These are phyloP conservation scores for Myrmaecium sp. DNA, from an alignment of 2,329 filamentous ascomycete genomes.

Conservation along the genomic window DNA sequence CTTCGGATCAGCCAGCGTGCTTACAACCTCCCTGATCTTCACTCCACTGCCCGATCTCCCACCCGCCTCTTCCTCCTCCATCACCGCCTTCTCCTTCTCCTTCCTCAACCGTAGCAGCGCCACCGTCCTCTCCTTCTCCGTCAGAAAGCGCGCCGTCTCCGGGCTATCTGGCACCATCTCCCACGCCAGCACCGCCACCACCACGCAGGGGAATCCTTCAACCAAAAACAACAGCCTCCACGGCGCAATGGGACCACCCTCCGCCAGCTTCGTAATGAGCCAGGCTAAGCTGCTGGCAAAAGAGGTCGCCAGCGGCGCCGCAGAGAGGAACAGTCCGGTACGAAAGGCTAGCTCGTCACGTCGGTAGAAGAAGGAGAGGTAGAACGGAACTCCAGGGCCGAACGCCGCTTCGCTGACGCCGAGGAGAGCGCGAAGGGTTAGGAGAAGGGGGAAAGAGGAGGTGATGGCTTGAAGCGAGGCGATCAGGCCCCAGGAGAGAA, in stretches of 20 bases:
- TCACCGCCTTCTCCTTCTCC: constrained; percentile 15
- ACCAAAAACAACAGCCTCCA: constrained; percentile 77
- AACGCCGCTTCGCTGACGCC: constrained; percentile 46
- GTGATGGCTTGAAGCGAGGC: constrained; percentile 50
- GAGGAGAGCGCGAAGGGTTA: constrained; percentile 43
- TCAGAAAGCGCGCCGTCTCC: constrained; percentile 25
- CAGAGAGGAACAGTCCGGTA: constrained; percentile 75
- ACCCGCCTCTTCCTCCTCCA: constrained; percentile 5
- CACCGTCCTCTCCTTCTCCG: constrained; percentile 36
- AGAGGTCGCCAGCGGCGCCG: constrained; percentile 41
- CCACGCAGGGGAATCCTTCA: constrained; percentile 69
- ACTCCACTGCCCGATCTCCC: constrained; percentile 21
- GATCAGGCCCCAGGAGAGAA: constrained; percentile 62
- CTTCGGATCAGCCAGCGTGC: constrained; percentile 47
- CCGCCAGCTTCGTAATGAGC: constrained; percentile 54
- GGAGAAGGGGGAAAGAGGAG: constrained; percentile 33
- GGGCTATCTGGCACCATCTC: constrained; percentile 61
- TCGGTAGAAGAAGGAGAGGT: constrained; percentile 45
- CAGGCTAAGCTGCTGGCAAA: constrained; percentile 68
- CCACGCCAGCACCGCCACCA: constrained; percentile 61
- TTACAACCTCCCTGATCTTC: constrained; percentile 38
- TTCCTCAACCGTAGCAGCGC: constrained; percentile 50
- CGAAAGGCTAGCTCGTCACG: constrained; percentile 64
- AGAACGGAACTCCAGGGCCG: constrained; percentile 45
- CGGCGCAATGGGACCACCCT: constrained; percentile 50